Conservation (phyloP, 148 eudicot genomes). For the Rhododendron ferrugineum region DNA sequence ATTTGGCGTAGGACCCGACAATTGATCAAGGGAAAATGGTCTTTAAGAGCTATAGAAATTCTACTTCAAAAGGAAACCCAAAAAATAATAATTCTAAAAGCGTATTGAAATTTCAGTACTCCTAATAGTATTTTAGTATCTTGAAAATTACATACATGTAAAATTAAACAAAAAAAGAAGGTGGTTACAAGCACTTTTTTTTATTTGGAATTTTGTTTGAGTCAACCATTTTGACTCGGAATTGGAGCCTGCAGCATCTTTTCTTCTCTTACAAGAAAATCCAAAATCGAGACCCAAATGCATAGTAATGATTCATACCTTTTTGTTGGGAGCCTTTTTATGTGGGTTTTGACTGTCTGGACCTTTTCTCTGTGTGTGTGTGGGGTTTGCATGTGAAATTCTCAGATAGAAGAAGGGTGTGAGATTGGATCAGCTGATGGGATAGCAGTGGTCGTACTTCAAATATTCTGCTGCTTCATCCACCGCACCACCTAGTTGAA, state of each 20-base stretch:
- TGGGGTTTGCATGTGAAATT: not conserved
- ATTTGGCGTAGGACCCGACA: too few species aligned
- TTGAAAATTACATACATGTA: too few species aligned
- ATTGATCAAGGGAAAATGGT: too few species aligned
- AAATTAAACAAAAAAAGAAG: too few species aligned
- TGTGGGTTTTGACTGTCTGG: not conserved
- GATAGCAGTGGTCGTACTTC: slow-evolving; percentile 43
- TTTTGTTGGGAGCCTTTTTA: not conserved
- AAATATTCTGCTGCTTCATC: slow-evolving; percentile 37
- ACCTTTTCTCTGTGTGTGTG: not conserved
- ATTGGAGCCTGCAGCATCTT: not conserved
- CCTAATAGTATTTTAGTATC: too few species aligned
- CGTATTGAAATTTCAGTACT: too few species aligned
- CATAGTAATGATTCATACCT: not conserved
- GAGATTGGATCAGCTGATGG: slow-evolving; percentile 42
- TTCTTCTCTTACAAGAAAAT: not conserved
- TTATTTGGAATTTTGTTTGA: not conserved
- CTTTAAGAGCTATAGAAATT: too few species aligned
- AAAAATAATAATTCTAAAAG: too few species aligned
- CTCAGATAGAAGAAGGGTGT: slow-evolving; percentile 56
- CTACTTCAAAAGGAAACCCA: too few species aligned
- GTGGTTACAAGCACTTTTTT: not conserved
- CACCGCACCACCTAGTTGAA: slow-evolving; percentile 12
- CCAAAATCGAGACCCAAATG: not conserved
- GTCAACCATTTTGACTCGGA: slow-evolving; percentile 2